Evolutionary conservation across 805 yeast species (phyloP).

Genomic region (Saccharomycopsis babjevae): DNA sequence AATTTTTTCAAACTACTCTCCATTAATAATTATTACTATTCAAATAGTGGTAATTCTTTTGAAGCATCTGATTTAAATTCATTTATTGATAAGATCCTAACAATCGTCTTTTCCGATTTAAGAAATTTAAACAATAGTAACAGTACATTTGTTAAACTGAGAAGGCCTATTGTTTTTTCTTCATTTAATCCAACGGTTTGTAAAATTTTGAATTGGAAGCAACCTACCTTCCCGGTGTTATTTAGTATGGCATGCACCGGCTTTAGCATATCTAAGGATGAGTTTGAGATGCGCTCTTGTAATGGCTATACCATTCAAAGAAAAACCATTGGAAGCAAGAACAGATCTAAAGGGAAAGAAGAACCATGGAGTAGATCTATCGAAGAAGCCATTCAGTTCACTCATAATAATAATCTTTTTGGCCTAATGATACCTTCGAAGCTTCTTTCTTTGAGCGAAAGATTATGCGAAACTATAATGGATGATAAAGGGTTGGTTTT

Average conservation of each 20-base stretch:
- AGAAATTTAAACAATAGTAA: conserved; percentile 32
- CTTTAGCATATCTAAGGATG: conserved; percentile 23
- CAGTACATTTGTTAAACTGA: conserved; percentile 23
- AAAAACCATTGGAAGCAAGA: conserved; percentile 11
- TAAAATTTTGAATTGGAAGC: conserved; percentile 94
- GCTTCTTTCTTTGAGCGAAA: conserved; percentile 62
- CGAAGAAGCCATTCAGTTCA: conserved; percentile 74
- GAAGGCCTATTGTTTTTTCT: conserved; percentile 70
- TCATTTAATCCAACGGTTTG: conserved; percentile 86
- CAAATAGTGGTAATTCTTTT: background rate
- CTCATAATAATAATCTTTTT: conserved; percentile 70
- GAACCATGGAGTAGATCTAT: conserved; percentile 52
- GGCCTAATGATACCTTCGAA: conserved; percentile 75
- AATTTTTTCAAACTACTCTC: conserved; percentile 20
- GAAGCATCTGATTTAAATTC: conserved; percentile 43
- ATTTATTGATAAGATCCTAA: conserved; percentile 66
- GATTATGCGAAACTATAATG: conserved; percentile 62
- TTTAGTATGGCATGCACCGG: conserved; percentile 67
- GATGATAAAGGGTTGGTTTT: conserved; percentile 68
- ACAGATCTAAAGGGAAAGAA: conserved; percentile 16
- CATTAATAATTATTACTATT: background rate
- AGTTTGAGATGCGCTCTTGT: conserved; percentile 31
- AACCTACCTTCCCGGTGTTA: conserved; percentile 93
- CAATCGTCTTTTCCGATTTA: conserved; percentile 68
- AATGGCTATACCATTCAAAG: conserved; percentile 29